Conservation (phyloP, 2,329 filamentous ascomycete species). For the Chrysosporium queenslandicum region DNA sequence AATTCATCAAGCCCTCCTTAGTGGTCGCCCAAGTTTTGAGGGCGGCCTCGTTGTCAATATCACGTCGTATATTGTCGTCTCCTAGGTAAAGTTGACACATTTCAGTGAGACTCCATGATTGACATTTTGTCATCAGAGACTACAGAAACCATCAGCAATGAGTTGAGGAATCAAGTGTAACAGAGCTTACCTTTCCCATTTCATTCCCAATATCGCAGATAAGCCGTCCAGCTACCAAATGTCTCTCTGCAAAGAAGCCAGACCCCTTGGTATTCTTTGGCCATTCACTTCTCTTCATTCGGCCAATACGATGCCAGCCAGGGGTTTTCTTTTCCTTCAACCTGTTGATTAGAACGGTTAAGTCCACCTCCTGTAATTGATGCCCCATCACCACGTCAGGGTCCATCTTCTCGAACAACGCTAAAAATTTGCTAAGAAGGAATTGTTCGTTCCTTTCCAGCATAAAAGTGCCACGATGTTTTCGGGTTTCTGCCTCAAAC, state of each 20-base stretch:
- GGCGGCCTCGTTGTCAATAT: conserved; percentile 79
- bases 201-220: conserved; percentile 94
- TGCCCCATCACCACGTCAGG: conserved; percentile 92
- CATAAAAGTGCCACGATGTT: conserved; percentile 66
- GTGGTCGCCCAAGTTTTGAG: conserved; percentile 78
- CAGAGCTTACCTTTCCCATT: conserved; percentile 60
- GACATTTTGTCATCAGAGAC: conserved; percentile 92
- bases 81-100: conserved; percentile 90
- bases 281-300: conserved; percentile 75
- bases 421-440: conserved; percentile 78
- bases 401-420: conserved; percentile 76
- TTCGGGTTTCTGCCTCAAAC: conserved; percentile 68
- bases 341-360: conserved; percentile 77
- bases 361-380: conserved; percentile 93
- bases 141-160: conserved; percentile 25
- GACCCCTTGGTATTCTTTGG: conserved; percentile 76
- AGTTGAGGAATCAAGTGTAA: background rate
- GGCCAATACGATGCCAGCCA: conserved; percentile 87
- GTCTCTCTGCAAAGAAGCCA: conserved; percentile 85
- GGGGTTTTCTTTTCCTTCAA: conserved; percentile 83
- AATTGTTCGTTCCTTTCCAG: conserved; percentile 75
- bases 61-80: conserved; percentile 60
- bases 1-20: conserved; percentile 81
- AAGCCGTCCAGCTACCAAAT: conserved; percentile 76
- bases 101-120: conserved; percentile 94